Percentiles rank a stretch among this genome's conserved stretches.
phyloP scores from a whole-genome alignment of 2,329 filamentous ascomycete genomes.

The Pestalotiopsis sp. region DNA sequence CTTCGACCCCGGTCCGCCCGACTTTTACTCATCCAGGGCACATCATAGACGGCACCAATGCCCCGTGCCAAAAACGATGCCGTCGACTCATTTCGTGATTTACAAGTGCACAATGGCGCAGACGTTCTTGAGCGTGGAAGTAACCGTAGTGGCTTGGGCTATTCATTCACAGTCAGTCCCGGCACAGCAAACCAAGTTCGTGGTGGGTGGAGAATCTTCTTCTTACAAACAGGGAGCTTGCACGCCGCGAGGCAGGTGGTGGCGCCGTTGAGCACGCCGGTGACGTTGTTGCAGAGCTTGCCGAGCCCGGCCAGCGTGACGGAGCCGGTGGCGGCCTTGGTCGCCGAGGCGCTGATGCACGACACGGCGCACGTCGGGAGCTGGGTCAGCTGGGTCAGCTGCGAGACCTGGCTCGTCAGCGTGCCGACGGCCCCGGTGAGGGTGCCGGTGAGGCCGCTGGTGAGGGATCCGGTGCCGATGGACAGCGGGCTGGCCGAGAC shows the following conservation, averaged over 20 bases:
- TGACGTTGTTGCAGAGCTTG: background rate
- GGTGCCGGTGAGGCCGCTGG: background rate
- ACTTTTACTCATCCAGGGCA: background rate
- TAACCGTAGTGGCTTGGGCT: background rate
- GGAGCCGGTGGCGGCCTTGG: background rate
- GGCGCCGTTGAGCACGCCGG: background rate
- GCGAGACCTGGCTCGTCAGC: background rate
- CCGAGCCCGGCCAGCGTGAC: background rate
- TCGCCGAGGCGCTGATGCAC: background rate
- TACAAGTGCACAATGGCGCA: background rate
- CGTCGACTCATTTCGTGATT: background rate
- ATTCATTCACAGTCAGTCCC: background rate
- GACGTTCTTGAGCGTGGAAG: background rate
- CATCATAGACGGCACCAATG: background rate
- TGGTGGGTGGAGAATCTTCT: background rate
- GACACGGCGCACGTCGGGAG: background rate
- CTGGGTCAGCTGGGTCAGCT: background rate
- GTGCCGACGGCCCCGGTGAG: background rate
- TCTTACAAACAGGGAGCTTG: background rate
- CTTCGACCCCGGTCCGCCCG: background rate
- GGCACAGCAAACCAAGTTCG: background rate
- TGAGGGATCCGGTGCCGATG: background rate
- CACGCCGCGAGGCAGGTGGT: background rate
- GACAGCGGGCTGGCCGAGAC: background rate
- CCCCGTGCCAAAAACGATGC: too few relatives aligned